These are phyloP conservation scores for Ustilago shanxiensis DNA, from an alignment of 1,284 basidiomycete species.

Conservation along the genomic window DNA sequence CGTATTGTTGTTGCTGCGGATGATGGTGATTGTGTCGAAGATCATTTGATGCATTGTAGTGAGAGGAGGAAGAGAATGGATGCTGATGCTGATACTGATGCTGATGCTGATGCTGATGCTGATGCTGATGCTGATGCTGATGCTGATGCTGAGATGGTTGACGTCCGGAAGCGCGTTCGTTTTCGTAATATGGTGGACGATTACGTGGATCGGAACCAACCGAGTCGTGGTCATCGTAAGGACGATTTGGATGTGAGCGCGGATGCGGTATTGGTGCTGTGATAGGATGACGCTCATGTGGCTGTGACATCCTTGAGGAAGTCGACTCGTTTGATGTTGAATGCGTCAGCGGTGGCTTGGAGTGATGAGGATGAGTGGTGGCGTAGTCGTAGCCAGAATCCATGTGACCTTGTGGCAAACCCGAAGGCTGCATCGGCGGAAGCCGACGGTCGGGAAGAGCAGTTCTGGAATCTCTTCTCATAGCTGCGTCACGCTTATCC, in stretches of 20 bases:
- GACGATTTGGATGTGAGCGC: slow-evolving; percentile 2
- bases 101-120: background rate
- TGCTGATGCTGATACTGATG: too few species aligned
- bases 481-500: slow-evolving; percentile 14
- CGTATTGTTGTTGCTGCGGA: background rate
- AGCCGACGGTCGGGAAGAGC: slow-evolving; percentile 15
- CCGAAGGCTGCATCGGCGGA: slow-evolving; percentile 23
- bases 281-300: slow-evolving; percentile 8
- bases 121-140: too few species aligned
- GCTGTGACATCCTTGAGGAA: background rate
- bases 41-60: background rate
- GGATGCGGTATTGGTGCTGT: background rate
- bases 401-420: slow-evolving; percentile 25
- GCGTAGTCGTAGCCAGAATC: slow-evolving; percentile 12
- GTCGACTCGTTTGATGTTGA: slow-evolving; percentile 5
- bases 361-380: slow-evolving; percentile 3
- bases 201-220: background rate
- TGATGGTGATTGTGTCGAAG: slow-evolving; percentile 13
- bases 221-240: slow-evolving; percentile 14
- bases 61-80: background rate
- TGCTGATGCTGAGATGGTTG: slow-evolving; percentile 7
- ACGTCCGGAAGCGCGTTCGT: slow-evolving; percentile 11
- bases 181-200: slow-evolving; percentile 6
- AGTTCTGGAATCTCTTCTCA: slow-evolving; percentile 20
- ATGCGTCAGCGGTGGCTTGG: background rate